A percentile compares a stretch with the other conserved stretches of the same genome.
These are phyloP conservation scores for Rhizoclosmatium sp. DNA, from an alignment of 192 early-diverging fungal genomes.

Conservation along the genomic window DNA sequence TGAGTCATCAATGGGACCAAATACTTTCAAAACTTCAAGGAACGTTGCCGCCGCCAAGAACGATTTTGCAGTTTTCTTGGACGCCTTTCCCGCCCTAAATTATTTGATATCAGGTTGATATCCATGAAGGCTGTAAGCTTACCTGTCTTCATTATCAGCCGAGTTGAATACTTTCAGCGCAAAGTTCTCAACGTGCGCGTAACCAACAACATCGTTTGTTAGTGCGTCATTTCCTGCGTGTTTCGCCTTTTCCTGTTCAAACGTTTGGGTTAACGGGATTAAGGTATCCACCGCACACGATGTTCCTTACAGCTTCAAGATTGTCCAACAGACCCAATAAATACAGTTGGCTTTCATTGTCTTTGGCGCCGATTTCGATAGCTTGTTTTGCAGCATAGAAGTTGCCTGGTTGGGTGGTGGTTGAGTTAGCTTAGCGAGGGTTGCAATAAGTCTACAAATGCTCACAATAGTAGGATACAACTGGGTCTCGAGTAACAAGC, in stretches of 20 bases:
- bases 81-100: slow-evolving; percentile 69
- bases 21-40: slow-evolving; percentile 84
- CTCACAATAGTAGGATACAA: slow-evolving; percentile 93
- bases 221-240: slow-evolving; percentile 74
- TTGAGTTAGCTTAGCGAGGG: neutral
- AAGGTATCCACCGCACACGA: neutral
- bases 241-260: slow-evolving; percentile 71
- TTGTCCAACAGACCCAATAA: slow-evolving; percentile 75
- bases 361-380: slow-evolving; percentile 56
- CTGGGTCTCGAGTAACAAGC: slow-evolving; percentile 78
- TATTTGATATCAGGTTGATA: neutral
- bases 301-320: slow-evolving; percentile 74
- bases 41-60: slow-evolving; percentile 90
- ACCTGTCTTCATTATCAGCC: slow-evolving; percentile 89
- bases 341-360: slow-evolving; percentile 66
- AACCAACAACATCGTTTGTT: slow-evolving; percentile 76
- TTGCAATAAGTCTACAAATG: slow-evolving; percentile 15
- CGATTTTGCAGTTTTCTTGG: slow-evolving; percentile 84
- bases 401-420: slow-evolving; percentile 57
- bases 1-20: slow-evolving; percentile 69
- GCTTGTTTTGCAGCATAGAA: slow-evolving; percentile 87
- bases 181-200: slow-evolving; percentile 88
- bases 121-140: neutral
- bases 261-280: neutral
- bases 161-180: slow-evolving; percentile 86